These are phyloP conservation scores for Oidiodendron maius DNA, from an alignment of 495 filamentous ascomycete species.

Conservation along the genomic window DNA sequence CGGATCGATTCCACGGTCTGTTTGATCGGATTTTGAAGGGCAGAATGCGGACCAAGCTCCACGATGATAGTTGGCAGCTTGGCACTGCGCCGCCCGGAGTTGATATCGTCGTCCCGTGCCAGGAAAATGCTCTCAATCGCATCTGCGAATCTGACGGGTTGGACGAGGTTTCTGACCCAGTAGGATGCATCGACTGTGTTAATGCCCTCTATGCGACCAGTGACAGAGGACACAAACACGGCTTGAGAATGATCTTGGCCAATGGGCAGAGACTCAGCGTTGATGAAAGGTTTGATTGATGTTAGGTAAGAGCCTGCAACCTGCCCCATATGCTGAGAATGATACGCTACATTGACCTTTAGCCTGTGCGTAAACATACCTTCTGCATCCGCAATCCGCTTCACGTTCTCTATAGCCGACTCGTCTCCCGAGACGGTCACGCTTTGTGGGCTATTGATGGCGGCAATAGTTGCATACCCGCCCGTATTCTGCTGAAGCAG, in stretches of 20 bases:
- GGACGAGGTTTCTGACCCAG: conserved; percentile 41
- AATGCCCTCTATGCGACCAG: no score
- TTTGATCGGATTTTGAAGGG: conserved; percentile 33
- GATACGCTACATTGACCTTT: conserved; percentile 44
- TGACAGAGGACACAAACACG: conserved; percentile 1
- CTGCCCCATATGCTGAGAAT: conserved; percentile 46
- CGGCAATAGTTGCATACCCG: conserved; percentile 27
- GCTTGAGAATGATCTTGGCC: conserved; percentile 33
- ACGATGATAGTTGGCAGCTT: conserved; percentile 18
- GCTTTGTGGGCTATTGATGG: conserved; percentile 47
- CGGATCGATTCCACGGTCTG: conserved; percentile 27
- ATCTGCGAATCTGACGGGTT: conserved; percentile 47
- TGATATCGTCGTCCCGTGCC: not conserved
- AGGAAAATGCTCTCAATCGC: no score
- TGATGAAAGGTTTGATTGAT: no score
- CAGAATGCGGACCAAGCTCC: conserved; percentile 50
- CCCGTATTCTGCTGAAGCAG: no score
- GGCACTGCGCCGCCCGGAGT: not conserved
- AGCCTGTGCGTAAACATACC: conserved; percentile 42
- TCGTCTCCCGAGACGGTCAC: conserved; percentile 46
- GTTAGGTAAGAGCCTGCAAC: no score
- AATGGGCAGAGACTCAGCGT: no score
- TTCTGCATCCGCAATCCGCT: conserved; percentile 31
- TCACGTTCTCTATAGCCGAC: conserved; percentile 37
- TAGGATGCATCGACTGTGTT: no score